Base-by-base conservation (phyloP, 2,329 filamentous ascomycete species). In the Penicillium sclerotigenum region DNA sequence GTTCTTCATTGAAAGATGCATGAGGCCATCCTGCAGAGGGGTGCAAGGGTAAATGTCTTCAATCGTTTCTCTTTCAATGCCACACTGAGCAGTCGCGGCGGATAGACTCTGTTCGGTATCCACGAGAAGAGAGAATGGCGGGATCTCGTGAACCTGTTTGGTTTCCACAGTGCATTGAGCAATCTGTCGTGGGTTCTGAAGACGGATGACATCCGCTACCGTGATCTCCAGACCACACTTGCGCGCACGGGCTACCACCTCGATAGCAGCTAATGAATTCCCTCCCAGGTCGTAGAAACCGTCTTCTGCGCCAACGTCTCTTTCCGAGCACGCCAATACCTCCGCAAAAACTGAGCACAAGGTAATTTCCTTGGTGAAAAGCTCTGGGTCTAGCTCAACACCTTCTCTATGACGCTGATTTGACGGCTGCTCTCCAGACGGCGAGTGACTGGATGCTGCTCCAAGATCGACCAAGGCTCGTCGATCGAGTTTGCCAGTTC, bases 31-130 rank as follows among this genome's bases (percentile, higher is more conserved):
- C 56, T 77, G 75, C 0, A 77, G 61, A 4, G 73, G 65, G 10
- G 71, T 77, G 10, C 66, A 70, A 0, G 74, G 73, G 49, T 75
- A 74, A 2, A 68, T 64, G 50, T 77, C 73, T 50, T 74, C 69
- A 11, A 75, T 64, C 14, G 59, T 47, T 13, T n/a, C 31, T 67
- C 18, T 24, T 11, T 42, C 36, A 14, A 59, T 7, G 13, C 37
- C 29, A 37, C 57, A 60, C 20, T 59, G 47, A n/a, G 1, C 16
- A 5, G 28, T 47, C 2, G 47, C 47, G 36, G 22, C 11, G 3
- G 18, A 33, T 26, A 56, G 8, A 33, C 20, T 42, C 13, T 40
- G 20, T 34, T 40, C 34, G 10, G 20, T 14, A 37, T 54, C 20
- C 13, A 6, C 36, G 9, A 54, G 42, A 18, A 54, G 43, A 24